Conservation (phyloP, 306 rosid species). For the Abrus precatorius region DNA sequence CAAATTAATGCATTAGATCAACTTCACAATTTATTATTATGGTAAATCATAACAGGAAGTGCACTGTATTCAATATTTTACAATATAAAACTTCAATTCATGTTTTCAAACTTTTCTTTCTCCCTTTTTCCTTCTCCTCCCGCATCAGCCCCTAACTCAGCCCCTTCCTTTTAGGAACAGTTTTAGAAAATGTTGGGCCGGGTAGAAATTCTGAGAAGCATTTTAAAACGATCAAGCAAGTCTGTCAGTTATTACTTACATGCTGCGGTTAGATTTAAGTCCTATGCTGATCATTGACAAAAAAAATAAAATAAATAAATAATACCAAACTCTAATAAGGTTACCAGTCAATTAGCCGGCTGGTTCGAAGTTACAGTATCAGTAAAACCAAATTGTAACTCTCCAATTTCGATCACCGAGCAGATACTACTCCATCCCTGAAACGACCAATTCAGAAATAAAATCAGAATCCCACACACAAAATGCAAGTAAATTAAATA, state of each 20-base stretch:
- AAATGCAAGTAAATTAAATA: conserved; percentile 21
- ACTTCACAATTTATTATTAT: neutral
- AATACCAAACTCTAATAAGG: conserved; percentile 32
- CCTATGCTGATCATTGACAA: neutral
- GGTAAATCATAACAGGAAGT: neutral
- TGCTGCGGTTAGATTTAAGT: neutral
- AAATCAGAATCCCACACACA: conserved; percentile 45
- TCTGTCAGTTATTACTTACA: conserved; percentile 10
- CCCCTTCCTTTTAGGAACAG: neutral
- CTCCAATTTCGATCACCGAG: conserved; percentile 39
- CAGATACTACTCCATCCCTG: conserved; percentile 48
- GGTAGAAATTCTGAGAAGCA: conserved; percentile 1
- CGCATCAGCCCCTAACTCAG: neutral
- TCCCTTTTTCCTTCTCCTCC: neutral
- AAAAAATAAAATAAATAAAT: neutral
- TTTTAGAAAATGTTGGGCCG: neutral
- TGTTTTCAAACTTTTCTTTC: too few species aligned
- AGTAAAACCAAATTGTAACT: neutral
- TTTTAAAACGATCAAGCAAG: conserved; percentile 10
- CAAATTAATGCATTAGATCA: neutral
- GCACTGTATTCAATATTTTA: neutral
- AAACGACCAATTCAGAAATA: conserved; percentile 39
- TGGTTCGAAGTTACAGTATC: conserved; percentile 16
- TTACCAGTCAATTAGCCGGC: conserved; percentile 45
- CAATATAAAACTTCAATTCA: neutral